Conservation (phyloP, 1,139 yeast genomes). For the Taphrina wiesneri region DNA sequence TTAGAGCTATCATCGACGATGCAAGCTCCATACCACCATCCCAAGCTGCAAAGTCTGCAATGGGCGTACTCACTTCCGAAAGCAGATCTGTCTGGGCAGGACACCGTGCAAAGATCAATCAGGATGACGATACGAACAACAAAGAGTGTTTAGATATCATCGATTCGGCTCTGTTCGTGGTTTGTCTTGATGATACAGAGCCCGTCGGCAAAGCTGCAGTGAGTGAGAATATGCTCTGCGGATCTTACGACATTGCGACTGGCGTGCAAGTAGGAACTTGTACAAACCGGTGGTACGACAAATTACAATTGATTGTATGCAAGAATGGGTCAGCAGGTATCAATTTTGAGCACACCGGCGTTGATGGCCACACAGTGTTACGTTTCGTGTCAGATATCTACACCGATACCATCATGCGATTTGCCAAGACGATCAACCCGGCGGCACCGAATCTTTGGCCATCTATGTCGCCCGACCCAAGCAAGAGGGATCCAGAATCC, state of each 20-base stretch:
- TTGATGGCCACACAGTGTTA: conserved; percentile 90
- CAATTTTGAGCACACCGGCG: conserved; percentile 93
- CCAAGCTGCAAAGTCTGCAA: conserved; percentile 76
- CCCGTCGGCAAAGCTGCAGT: conserved; percentile 67
- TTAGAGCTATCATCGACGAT: conserved; percentile 73
- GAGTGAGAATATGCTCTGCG: conserved; percentile 83
- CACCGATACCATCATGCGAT: conserved; percentile 82
- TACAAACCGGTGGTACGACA: conserved; percentile 93
- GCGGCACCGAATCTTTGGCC: conserved; percentile 81
- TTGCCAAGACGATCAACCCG: conserved; percentile 79
- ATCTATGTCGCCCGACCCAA: conserved; percentile 53
- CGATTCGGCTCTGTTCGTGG: conserved; percentile 77
- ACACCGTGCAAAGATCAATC: conserved; percentile 53
- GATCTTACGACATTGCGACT: conserved; percentile 71
- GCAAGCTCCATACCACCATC: conserved; percentile 60
- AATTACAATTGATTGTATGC: conserved; percentile 84
- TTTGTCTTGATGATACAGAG: conserved; percentile 77
- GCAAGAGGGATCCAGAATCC: conserved; percentile 50
- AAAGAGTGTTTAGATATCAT: conserved; percentile 69
- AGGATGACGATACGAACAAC: conserved; percentile 30
- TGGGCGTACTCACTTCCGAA: conserved; percentile 87
- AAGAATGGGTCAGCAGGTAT: conserved; percentile 90
- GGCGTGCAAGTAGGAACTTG: conserved; percentile 93
- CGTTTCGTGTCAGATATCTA: conserved; percentile 86
- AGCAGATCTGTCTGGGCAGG: conserved; percentile 83